Evolutionary conservation across 2,329 filamentous ascomycete species (phyloP).

Genomic region (Monosporascus sp.): DNA sequence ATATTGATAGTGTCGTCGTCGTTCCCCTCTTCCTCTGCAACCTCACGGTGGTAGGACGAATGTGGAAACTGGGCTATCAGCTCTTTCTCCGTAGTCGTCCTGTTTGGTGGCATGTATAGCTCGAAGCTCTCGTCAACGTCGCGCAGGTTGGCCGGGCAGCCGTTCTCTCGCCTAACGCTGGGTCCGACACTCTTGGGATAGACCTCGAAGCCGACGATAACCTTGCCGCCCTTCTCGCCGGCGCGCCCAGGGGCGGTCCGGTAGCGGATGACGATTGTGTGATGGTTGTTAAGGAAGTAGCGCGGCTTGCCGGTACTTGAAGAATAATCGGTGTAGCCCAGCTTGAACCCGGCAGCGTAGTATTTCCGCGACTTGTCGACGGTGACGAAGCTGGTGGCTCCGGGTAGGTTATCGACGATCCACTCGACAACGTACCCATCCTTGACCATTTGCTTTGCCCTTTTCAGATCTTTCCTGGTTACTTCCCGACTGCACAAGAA

Average conservation of each 20-base stretch:
- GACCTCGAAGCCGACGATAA: slow-evolving; percentile 84
- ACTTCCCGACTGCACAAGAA: slow-evolving; percentile 68
- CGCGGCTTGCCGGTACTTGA: slow-evolving; percentile 53
- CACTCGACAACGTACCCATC: slow-evolving; percentile 85
- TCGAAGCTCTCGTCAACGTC: slow-evolving; percentile 61
- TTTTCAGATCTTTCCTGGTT: slow-evolving; percentile 57
- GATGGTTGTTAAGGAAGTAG: slow-evolving; percentile 82
- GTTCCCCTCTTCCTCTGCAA: slow-evolving; percentile 48
- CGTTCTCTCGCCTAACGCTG: slow-evolving; percentile 53
- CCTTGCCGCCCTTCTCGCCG: slow-evolving; percentile 66
- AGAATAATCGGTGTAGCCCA: slow-evolving; percentile 69
- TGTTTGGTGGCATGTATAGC: slow-evolving; percentile 61
- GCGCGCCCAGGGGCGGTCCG: slow-evolving; percentile 64
- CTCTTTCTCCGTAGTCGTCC: slow-evolving; percentile 37
- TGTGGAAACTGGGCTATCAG: slow-evolving; percentile 44
- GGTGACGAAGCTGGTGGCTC: slow-evolving; percentile 82
- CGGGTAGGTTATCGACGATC: slow-evolving; percentile 89
- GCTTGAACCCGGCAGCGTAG: slow-evolving; percentile 85
- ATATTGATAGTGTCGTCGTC: slow-evolving; percentile 65
- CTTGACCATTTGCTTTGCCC: slow-evolving; percentile 66
- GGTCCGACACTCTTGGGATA: slow-evolving; percentile 78
- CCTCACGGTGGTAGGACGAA: slow-evolving; percentile 54
- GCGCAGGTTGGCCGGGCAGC: slow-evolving; percentile 64
- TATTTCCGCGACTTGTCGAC: slow-evolving; percentile 81
- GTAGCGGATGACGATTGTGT: slow-evolving; percentile 78